Percentiles rank a stretch among this genome's conserved stretches.
Evolutionary conservation across 2,329 filamentous ascomycete species (phyloP).

Genomic region (Colletotrichum endophyticum): DNA sequence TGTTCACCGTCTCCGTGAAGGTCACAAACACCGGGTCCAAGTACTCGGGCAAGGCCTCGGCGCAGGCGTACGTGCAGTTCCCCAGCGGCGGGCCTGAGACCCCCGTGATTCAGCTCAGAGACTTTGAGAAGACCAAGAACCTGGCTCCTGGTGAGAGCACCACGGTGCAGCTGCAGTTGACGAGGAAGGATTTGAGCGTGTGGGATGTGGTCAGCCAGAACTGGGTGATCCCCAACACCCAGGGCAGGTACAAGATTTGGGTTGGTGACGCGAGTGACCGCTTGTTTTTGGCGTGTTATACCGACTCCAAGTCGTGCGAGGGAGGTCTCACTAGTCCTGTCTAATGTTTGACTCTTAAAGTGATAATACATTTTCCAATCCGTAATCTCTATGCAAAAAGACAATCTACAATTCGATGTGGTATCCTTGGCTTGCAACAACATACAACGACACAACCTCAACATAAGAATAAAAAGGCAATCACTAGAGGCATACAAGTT

Average conservation of each 20-base stretch:
- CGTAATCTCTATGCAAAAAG: not conserved
- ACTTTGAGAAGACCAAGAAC: conserved; percentile 70
- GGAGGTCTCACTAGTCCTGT: conserved; percentile 10
- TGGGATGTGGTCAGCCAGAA: conserved; percentile 74
- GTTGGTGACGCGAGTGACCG: conserved; percentile 41
- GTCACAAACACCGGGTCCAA: conserved; percentile 58
- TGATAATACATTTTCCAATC: not conserved
- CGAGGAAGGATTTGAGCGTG: conserved; percentile 73
- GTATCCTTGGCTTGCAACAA: not conserved
- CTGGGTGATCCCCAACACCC: conserved; percentile 59
- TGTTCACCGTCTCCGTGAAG: conserved; percentile 46
- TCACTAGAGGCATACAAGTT: not conserved
- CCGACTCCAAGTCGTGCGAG: conserved; percentile 14
- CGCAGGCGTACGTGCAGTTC: conserved; percentile 52
- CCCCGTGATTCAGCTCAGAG: conserved; percentile 70
- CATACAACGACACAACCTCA: not conserved
- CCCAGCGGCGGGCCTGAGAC: conserved; percentile 59
- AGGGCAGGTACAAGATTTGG: conserved; percentile 43
- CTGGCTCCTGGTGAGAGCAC: conserved; percentile 58
- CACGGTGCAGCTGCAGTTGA: conserved; percentile 63
- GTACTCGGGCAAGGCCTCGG: conserved; percentile 48
- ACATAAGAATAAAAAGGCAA: not conserved
- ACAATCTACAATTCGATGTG: not conserved
- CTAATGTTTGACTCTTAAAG: not conserved
- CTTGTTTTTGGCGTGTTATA: conserved; percentile 22